A percentile compares a stretch with the other conserved stretches of the same genome.
phyloP scores from a whole-genome alignment of 2,329 filamentous ascomycete genomes.

The Calonectria ilicicola region DNA sequence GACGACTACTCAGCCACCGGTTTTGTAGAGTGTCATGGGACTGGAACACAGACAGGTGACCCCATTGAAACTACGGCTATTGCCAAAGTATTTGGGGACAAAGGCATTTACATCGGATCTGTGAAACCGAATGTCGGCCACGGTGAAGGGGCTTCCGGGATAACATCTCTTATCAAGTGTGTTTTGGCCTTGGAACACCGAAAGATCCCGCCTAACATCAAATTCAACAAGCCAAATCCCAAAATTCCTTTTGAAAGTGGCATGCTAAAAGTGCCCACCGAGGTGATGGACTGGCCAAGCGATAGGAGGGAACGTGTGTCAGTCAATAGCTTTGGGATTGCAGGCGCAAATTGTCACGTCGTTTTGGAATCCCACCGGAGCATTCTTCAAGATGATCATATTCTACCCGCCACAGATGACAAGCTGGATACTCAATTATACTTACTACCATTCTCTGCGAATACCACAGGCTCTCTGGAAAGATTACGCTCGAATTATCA shows the following conservation, averaged over 20 bases:
- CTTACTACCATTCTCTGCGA: conserved; percentile 36
- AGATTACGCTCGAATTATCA: conserved; percentile 28
- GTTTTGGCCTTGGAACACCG: conserved; percentile 47
- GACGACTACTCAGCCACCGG: conserved; percentile 34
- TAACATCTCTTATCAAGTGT: conserved; percentile 46
- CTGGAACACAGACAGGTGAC: conserved; percentile 58
- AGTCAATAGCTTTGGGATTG: conserved; percentile 55
- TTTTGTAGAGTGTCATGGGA: conserved; percentile 57
- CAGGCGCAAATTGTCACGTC: conserved; percentile 53
- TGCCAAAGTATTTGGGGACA: conserved; percentile 42
- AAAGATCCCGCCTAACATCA: conserved; percentile 49
- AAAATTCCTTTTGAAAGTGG: conserved; percentile 39
- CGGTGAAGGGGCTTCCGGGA: conserved; percentile 48
- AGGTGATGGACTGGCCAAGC: conserved; percentile 40
- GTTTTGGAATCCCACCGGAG: conserved; percentile 33
- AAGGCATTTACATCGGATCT: conserved; percentile 44
- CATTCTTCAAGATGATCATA: not conserved
- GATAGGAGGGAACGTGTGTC: conserved; percentile 41
- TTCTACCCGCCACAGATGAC: not conserved
- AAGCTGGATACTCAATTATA: not conserved
- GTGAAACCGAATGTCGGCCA: conserved; percentile 56
- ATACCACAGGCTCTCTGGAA: conserved; percentile 15
- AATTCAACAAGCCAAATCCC: conserved; percentile 43
- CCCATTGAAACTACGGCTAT: conserved; percentile 54
- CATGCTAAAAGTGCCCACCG: conserved; percentile 41